phyloP scores from a whole-genome alignment of 2,329 filamentous ascomycete species.

The Colletotrichum karsti region DNA sequence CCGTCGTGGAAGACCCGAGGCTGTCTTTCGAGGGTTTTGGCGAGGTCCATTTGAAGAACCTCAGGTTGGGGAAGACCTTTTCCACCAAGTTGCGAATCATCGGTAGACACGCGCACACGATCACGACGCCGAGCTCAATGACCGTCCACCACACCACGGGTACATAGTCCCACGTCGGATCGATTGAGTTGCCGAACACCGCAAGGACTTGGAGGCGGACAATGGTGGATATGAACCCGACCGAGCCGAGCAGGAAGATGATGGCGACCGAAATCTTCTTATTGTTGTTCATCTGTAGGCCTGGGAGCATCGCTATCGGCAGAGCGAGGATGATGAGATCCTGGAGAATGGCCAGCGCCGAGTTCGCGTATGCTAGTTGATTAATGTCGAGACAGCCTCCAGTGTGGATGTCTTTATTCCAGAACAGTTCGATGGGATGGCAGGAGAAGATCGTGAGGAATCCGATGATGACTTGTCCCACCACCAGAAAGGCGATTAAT shows the following conservation, averaged over 20 bases:
- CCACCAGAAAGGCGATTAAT: conserved; percentile 34
- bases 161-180: conserved; percentile 30
- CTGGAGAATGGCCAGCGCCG: conserved; percentile 54
- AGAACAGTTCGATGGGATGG: conserved; percentile 36
- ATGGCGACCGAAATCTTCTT: conserved; percentile 48
- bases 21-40: conserved; percentile 8
- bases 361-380: conserved; percentile 61
- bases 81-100: conserved; percentile 31
- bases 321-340: conserved; percentile 62
- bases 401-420: conserved; percentile 34
- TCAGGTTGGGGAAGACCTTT: conserved; percentile 2
- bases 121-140: conserved; percentile 32
- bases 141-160: conserved; percentile 35
- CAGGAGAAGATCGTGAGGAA: conserved; percentile 41
- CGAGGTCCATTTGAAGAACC: neutral
- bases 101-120: conserved; percentile 36
- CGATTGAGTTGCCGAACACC: conserved; percentile 27
- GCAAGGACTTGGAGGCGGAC: conserved; percentile 29
- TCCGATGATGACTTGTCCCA: conserved; percentile 38
- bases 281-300: conserved; percentile 60
- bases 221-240: conserved; percentile 30
- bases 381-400: conserved; percentile 49
- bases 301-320: conserved; percentile 62
- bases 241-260: conserved; percentile 29
- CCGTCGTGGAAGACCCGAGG: neutral